Percentiles rank a stretch among this genome's conserved stretches.
Conservation (phyloP, 495 filamentous ascomycete genomes). For the Chaetomidium leptoderma region DNA sequence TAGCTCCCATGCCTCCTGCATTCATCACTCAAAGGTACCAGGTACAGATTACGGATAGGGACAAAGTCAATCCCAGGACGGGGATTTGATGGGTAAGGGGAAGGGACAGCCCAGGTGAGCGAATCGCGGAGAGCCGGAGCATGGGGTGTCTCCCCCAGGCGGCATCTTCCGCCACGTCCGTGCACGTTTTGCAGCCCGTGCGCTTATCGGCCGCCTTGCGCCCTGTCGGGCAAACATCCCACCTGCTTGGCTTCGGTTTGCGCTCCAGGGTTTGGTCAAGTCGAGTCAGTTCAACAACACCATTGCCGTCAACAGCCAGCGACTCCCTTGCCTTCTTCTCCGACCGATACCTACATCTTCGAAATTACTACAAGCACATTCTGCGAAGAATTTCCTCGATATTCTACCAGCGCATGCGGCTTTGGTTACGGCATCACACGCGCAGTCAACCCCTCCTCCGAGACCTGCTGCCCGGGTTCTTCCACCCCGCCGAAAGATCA, state of each 20-base stretch:
- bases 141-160: too few relatives aligned
- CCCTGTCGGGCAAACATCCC: constrained; percentile 12
- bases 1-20: neutral
- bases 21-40: neutral
- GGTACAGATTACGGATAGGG: neutral
- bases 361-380: neutral
- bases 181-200: constrained; percentile 14
- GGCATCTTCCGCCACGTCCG: too few relatives aligned
- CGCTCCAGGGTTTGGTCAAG: neutral
- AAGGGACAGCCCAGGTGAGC: neutral
- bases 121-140: too few relatives aligned
- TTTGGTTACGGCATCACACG: neutral
- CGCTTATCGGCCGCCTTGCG: constrained; percentile 15
- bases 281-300: neutral
- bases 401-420: neutral
- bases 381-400: neutral
- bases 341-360: neutral
- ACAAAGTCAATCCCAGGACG: neutral
- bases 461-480: neutral
- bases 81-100: neutral
- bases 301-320: neutral
- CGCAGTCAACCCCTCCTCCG: constrained; percentile 1
- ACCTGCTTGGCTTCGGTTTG: constrained; percentile 11
- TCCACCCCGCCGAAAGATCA: neutral
- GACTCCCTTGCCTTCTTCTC: neutral